Base-by-base conservation (phyloP, 139 green algal species). In the Tetradesmus lagerheimii region DNA sequence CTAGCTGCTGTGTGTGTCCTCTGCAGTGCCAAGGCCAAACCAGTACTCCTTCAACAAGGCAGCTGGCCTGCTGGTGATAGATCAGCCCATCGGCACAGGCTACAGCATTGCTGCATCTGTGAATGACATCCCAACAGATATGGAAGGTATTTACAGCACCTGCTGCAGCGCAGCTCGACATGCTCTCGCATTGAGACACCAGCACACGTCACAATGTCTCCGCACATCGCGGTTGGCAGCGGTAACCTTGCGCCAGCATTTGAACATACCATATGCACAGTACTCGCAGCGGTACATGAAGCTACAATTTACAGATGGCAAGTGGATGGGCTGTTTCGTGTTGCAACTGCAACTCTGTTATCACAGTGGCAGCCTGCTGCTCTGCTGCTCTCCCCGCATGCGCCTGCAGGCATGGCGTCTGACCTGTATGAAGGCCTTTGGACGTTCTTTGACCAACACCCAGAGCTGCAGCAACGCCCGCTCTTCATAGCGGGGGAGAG, bases 401-500 rank as follows among this genome's bases (percentile, higher is more conserved):
- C 25, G 23, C 57, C 1, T 11, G 57, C 57, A 50, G 91, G 92
- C 76, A 92, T 95, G 85, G 93, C 94, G 0, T 23, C 75, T 12
- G 92, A 96, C 67, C 83, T 95, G 50, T 96, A 95, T 82, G 66
- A 80, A 15, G 94, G 84, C 9, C 80, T 96, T 27, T 91, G 92
- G 71, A 50, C 29, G n/a, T 94, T 95, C 66, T 95, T 93, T 82
- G 80, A 80, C 18, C 1, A 35, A 8, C 71, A 87, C 31, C 31
- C 15, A 9, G 57, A 93, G n/a, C 64, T 96, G 67, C 75, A 86
- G 74, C 5, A 27, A 5, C 88, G 94, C 0, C 94, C 94, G 6
- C 77, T 96, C 4, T 94, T 96, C 90, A 95, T 96, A 50, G 93
- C 93, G 14, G 94, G 94, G 1, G 94, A 96, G 92, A 75, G 84